phyloP scores from a whole-genome alignment of 2,329 filamentous ascomycete species.

The Grosmannia clavigera region DNA sequence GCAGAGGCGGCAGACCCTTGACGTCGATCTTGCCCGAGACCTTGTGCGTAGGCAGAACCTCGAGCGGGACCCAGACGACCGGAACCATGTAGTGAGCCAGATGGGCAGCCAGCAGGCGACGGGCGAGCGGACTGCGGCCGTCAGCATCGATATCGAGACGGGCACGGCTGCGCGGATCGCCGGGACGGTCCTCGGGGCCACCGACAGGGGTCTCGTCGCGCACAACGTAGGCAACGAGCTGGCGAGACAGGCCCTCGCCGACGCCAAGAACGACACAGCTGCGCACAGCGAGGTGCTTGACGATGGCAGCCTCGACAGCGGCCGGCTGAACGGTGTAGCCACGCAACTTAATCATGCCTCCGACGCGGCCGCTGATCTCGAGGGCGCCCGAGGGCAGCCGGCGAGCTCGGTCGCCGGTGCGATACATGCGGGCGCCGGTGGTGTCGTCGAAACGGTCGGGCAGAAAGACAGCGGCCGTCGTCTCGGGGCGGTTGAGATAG shows the following conservation, averaged over 20 bases:
- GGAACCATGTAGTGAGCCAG: slow-evolving; percentile 80
- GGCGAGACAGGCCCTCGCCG: slow-evolving; percentile 62
- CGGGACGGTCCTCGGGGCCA: slow-evolving; percentile 1
- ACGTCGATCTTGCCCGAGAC: slow-evolving; percentile 72
- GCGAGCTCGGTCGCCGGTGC: slow-evolving; percentile 59
- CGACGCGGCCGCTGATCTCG: slow-evolving; percentile 65
- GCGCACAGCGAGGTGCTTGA: slow-evolving; percentile 55
- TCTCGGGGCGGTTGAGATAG: slow-evolving; percentile 70
- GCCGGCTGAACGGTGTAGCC: slow-evolving; percentile 68
- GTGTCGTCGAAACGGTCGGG: slow-evolving; percentile 48
- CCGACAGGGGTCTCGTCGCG: slow-evolving; percentile 44
- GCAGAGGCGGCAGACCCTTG: slow-evolving; percentile 56
- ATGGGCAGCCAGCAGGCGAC: slow-evolving; percentile 50
- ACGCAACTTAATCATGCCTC: slow-evolving; percentile 70
- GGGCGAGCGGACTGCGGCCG: slow-evolving; percentile 57
- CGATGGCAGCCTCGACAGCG: slow-evolving; percentile 62
- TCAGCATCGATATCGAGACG: slow-evolving; percentile 54
- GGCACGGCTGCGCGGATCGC: slow-evolving; percentile 35
- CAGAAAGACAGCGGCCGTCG: slow-evolving; percentile 60
- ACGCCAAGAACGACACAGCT: slow-evolving; percentile 62
- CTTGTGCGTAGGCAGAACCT: slow-evolving; percentile 59
- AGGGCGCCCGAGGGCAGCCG: slow-evolving; percentile 54
- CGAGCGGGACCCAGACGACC: slow-evolving; percentile 61
- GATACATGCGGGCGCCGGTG: slow-evolving; percentile 57
- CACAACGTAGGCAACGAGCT: slow-evolving; percentile 67